Conservation (phyloP, 768 basidiomycete genomes). For the Artomyces pyxidatus region DNA sequence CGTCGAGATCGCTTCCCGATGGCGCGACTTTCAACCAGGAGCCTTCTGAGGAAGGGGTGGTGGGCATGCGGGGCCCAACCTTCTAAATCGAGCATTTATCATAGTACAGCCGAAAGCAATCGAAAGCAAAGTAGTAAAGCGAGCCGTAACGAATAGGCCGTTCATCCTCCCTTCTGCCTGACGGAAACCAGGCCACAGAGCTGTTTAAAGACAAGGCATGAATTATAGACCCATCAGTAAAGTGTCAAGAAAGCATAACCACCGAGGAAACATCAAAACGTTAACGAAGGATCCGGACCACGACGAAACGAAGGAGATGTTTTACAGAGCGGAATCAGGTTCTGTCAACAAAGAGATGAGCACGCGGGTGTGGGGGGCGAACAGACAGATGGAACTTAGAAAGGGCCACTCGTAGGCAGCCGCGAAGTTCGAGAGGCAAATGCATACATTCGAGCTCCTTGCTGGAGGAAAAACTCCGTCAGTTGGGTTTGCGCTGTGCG, state of each 20-base stretch:
- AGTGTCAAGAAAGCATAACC: neutral
- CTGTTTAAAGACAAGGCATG: neutral
- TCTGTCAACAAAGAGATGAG: slow-evolving; percentile 5
- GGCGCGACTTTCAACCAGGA: no score
- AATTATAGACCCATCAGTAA: neutral
- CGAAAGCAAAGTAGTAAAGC: neutral
- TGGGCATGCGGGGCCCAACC: neutral
- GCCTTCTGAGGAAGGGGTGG: no score
- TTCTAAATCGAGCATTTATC: slow-evolving; percentile 6
- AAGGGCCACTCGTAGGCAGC: slow-evolving; percentile 12
- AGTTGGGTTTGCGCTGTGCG: slow-evolving; percentile 39
- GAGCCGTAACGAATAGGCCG: neutral
- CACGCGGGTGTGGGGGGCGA: neutral
- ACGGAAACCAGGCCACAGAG: neutral
- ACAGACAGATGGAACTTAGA: slow-evolving; percentile 13
- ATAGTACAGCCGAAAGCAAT: neutral
- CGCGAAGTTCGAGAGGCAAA: slow-evolving; percentile 29
- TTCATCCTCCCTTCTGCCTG: neutral
- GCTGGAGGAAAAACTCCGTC: slow-evolving; percentile 49
- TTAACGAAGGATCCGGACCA: neutral
- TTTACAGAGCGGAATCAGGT: neutral
- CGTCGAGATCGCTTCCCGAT: no score
- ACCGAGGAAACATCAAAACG: neutral
- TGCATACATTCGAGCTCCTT: slow-evolving; percentile 50
- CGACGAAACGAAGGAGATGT: neutral